Base-by-base conservation (phyloP, 345 rosid genomes). In the Pistacia atlantica region DNA sequence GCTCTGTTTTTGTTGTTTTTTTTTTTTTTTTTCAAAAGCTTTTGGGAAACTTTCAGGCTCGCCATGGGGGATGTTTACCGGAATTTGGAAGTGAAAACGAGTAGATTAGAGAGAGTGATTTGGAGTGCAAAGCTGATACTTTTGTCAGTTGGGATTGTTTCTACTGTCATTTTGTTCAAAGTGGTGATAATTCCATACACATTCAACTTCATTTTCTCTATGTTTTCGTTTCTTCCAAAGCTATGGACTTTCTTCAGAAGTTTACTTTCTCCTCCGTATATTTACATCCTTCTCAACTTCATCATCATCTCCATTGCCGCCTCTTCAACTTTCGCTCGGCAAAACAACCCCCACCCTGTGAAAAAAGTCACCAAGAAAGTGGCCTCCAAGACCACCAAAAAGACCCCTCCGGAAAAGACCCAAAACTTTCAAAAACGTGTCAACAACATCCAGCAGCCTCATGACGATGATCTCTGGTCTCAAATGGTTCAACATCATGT, bases 301-400 rank as follows among this genome's bases (percentile, higher is more conserved):
- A 81, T 89, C 75, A 83, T 89, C 76, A 13, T 87, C 75, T 70
- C 83, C 81, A 84, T 89, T 45, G 84, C 72, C 45, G 88, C 87
- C 33, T 84, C 82, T 10, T 84, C 85, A 67, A 62, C 72, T 9
- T 72, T 67, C 78, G 69, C 70, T 1, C 79, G 62, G 74, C 84
- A 65, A 25, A 66, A 67, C 55, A 22, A 51, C 77, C 67, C 2
- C 63, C 49, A 6, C 58, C 25, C 63, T 9, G 73, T 51, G 11
- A 25, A 69, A 18, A 49, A 14, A 48, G 6, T 35, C 68, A 11
- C 22, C 31, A 69, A 67, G 63, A 20, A 35, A 42, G 35, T 57
- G 12, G 11, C 16, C 31, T 42, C 37, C 33, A 28, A 16, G 59
- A 35, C 38, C 69, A 22, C 37, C 69, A 31, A 74, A 31, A 48